Percentiles rank a stretch among this genome's conserved stretches.
These are phyloP conservation scores for Trichosporon sp. DNA, from an alignment of 1,284 basidiomycete genomes.

Conservation along the genomic window DNA sequence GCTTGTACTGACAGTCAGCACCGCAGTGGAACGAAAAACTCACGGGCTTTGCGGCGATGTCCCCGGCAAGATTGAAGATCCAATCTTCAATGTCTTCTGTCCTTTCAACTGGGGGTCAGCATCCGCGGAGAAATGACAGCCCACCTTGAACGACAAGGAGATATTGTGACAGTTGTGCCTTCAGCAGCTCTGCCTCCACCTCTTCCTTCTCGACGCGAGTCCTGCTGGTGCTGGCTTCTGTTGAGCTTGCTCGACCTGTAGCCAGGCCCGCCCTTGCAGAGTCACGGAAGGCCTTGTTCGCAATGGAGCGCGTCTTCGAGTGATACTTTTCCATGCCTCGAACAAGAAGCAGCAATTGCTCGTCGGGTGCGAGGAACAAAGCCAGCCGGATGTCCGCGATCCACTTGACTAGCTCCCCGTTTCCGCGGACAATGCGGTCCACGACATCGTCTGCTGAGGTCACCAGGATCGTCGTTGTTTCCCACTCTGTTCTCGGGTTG, in stretches of 20 bases:
- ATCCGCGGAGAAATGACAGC: no score
- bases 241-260: not conserved
- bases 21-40: constrained; percentile 7
- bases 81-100: constrained; percentile 48
- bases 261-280: constrained; percentile 32
- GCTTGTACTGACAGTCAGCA: constrained; percentile 33
- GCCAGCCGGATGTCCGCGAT: constrained; percentile 29
- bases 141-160: constrained; percentile 44
- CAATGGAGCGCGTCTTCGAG: constrained; percentile 30
- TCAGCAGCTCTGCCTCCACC: constrained; percentile 42
- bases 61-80: constrained; percentile 46
- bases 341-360: constrained; percentile 44
- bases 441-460: constrained; percentile 41
- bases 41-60: constrained; percentile 47
- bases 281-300: constrained; percentile 36
- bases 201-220: constrained; percentile 30
- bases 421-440: constrained; percentile 30
- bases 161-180: constrained; percentile 38
- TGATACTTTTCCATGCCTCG: constrained; percentile 45
- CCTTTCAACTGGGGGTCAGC: constrained; percentile 38
- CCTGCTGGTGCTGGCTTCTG: not conserved
- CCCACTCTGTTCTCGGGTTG: constrained; percentile 47
- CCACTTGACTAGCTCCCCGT: constrained; percentile 32
- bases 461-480: constrained; percentile 37
- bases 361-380: constrained; percentile 20